These are phyloP conservation scores for Penicillium glabrum DNA, from an alignment of 2,329 filamentous ascomycete species.

Conservation along the genomic window DNA sequence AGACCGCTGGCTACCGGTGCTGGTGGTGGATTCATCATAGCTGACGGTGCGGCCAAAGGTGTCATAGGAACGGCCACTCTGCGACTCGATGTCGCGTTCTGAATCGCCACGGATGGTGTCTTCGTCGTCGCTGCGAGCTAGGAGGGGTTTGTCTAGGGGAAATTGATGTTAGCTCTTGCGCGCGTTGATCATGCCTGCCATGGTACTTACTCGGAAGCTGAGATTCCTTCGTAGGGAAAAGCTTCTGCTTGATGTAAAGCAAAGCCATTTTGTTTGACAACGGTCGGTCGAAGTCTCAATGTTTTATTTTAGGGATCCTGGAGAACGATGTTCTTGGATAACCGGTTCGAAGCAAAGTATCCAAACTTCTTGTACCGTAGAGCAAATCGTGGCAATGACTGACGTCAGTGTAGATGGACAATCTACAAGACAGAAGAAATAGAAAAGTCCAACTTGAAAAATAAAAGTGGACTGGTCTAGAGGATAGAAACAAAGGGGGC, in stretches of 20 bases:
- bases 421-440: background rate
- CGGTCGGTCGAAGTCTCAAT: background rate
- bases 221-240: constrained; percentile 30
- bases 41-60: constrained; percentile 32
- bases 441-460: background rate
- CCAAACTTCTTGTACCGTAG: background rate
- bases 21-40: constrained; percentile 23
- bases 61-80: constrained; percentile 29
- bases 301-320: background rate
- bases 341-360: background rate
- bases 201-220: constrained; percentile 12
- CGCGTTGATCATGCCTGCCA: background rate
- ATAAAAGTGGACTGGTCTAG: background rate
- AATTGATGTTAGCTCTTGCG: constrained; percentile 2
- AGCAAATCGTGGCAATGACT: background rate
- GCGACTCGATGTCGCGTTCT: constrained; percentile 34
- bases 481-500: background rate
- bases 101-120: constrained; percentile 22
- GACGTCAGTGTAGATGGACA: background rate
- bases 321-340: background rate
- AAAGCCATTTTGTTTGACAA: constrained; percentile 31
- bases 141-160: constrained; percentile 32
- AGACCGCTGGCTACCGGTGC: constrained; percentile 26
- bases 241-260: constrained; percentile 38
- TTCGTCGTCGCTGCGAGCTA: constrained; percentile 26